Evolutionary conservation across 2,329 filamentous ascomycete genomes (phyloP), one percentile per base, ranked within the genome.

Genomic region (Stagonosporopsis rhizophila): DNA sequence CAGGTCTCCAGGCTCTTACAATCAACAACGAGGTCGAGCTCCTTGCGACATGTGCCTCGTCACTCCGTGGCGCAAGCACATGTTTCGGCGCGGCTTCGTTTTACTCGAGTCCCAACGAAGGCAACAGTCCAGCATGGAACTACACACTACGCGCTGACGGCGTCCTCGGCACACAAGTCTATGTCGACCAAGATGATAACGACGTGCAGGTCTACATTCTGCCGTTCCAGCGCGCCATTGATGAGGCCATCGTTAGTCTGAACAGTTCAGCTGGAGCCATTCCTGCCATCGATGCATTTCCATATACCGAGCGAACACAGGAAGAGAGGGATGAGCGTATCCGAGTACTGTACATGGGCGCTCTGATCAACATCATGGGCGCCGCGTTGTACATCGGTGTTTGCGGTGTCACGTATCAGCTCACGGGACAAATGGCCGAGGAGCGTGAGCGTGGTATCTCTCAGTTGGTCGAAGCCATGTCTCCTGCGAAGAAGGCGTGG

Each of bases 391-490:
- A 96, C 67, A 85, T 92, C 45, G 89, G 87, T 19, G 83, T 95
- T 51, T 87, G 95, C 41, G 91, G 91, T 51, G 85, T 96, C 23
- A 89, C 88, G 34, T 97, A 96, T 72, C 92, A 97, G 68, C 81
- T 96, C 53, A 91, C 91, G 0, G 93, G 93, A 8, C 87, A 93
- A 66, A 88, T 96, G 72, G 92, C 93, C 7, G 87, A 88, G 2
- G 93, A 97, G 77, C 83, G 93, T 52, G 93, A 97, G 78, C 81
- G 87, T 15, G 93, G 92, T 55, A 95, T 96, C 84, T 91, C 91
- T 4, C 90, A 92, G 60, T 81, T 97, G 25, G 86, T 97, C 39
- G 93, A 97, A 75, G 89, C 91, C 51, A 96, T 96, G 91, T 93
- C 95, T 82, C 89, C 91, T 0, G 90, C 90, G 52, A 82, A 83